Evolutionary conservation across 805 yeast species (phyloP).

Genomic region (Wickerhamomyces bisporus): DNA sequence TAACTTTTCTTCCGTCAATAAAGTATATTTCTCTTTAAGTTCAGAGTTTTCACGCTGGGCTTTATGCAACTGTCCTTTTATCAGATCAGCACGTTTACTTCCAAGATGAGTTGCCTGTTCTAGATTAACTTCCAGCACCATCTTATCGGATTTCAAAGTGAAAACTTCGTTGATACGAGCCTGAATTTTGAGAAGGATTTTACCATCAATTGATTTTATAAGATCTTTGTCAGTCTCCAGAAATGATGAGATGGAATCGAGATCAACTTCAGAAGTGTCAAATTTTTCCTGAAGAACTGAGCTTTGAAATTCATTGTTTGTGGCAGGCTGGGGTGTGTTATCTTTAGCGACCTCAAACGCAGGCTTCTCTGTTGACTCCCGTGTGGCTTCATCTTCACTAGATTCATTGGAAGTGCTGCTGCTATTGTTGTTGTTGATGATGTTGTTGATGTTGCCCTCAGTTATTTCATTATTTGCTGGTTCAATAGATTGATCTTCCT

Average conservation of each 20-base stretch:
- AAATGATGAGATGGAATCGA: conserved; percentile 29
- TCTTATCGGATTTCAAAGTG: conserved; percentile 32
- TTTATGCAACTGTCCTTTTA: conserved; percentile 26
- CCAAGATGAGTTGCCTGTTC: conserved; percentile 35
- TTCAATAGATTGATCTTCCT: neutral
- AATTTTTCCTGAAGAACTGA: neutral
- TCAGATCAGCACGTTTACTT: conserved; percentile 26
- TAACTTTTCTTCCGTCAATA: conserved; percentile 18
- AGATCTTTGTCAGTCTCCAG: conserved; percentile 25
- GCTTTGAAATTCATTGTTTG: neutral
- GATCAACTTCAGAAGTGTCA: conserved; percentile 1
- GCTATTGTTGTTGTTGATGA: no score
- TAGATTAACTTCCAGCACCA: conserved; percentile 32
- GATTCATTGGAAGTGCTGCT: no score
- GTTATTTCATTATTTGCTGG: neutral
- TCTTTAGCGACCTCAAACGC: conserved; percentile 12
- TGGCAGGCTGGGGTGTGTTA: neutral
- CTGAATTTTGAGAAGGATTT: conserved; percentile 24
- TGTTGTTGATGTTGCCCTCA: no score
- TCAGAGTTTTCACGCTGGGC: conserved; percentile 20
- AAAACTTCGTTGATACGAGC: conserved; percentile 30
- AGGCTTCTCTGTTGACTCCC: neutral
- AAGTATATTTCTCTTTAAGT: conserved; percentile 17
- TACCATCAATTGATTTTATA: conserved; percentile 19
- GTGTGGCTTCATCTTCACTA: no score